These are phyloP conservation scores for Sesbania bispinosa DNA, from an alignment of 306 rosid genomes.

Conservation along the genomic window DNA sequence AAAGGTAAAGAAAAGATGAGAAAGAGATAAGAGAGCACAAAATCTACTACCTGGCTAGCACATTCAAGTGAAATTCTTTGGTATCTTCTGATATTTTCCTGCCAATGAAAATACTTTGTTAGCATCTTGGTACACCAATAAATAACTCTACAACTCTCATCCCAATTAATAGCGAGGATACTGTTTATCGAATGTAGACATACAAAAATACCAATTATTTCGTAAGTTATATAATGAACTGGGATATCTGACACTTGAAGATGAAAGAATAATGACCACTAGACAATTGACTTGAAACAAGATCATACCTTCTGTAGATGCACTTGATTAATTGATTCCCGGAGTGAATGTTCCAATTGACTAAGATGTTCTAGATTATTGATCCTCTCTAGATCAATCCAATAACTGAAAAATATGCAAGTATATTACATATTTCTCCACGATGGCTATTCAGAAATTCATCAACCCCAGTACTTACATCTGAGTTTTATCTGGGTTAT, in stretches of 20 bases:
- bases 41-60: slow-evolving; percentile 49
- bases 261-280: slow-evolving; percentile 1
- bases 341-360: slow-evolving; percentile 64
- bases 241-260: no score
- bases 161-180: no score
- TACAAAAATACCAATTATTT: no score
- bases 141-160: no score
- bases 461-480: no score
- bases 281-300: slow-evolving; percentile 2
- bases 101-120: slow-evolving; percentile 21
- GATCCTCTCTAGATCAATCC: slow-evolving; percentile 61
- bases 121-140: background rate
- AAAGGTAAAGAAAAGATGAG: background rate
- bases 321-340: slow-evolving; percentile 54
- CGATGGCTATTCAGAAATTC: no score
- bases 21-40: background rate
- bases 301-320: slow-evolving; percentile 48
- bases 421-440: no score
- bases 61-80: slow-evolving; percentile 51
- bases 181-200: no score
- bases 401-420: slow-evolving; percentile 47
- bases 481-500: no score
- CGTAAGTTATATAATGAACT: no score
- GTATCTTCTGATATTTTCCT: slow-evolving; percentile 61
- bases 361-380: slow-evolving; percentile 52